Evolutionary conservation across 2,329 filamentous ascomycete species (phyloP), one percentile per base, ranked within the genome.

Genomic region (Acephala macrosclerotiorum): DNA sequence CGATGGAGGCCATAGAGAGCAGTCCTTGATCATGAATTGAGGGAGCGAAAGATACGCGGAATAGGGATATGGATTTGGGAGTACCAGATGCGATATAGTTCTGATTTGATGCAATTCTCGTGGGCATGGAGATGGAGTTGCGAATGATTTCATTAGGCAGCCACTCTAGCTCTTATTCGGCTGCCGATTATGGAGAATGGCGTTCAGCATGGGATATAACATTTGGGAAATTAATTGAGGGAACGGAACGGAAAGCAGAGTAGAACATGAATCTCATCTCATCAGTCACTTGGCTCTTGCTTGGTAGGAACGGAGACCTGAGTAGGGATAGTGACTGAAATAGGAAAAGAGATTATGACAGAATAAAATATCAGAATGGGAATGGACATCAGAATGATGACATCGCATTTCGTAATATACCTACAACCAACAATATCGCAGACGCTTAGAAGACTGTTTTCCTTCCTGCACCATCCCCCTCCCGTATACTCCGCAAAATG

Each of bases 381-480:
- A 42, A 42, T 12, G 47, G 47, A 12, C 16, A 20, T 20, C 5
- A n/a, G 11, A 22, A 25, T 18, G 5, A 4, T 18, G 16, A n/a
- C 55, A 38, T 38, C 35, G 55, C 33, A n/a, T 57, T 57, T 57
- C 55, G 20, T 57, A 25, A 36, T 36, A 57, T 57, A 26, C 45
- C 42, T 63, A 63, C 57, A 40, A 35, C 9, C 40, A 20, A 42
- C 26, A 58, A 22, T 33, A 59, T 63, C 42, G 33, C 47, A 63
- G 29, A 63, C 61, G 55, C 61, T 49, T 26, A 63, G 55, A 58
- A 63, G 29, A 51, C 55, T 53, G 42, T 59, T 58, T 63, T 63
- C 61, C 49, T 59, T 12, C 55, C 16, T 9, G 20, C 18, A 26
- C 49, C 22, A 53, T 53, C 26, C 18, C 33, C 33, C 38, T 42